Evolutionary conservation across 2,329 filamentous ascomycete species (phyloP), one percentile per base, ranked within the genome.

Genomic region (Fusarium sp.): DNA sequence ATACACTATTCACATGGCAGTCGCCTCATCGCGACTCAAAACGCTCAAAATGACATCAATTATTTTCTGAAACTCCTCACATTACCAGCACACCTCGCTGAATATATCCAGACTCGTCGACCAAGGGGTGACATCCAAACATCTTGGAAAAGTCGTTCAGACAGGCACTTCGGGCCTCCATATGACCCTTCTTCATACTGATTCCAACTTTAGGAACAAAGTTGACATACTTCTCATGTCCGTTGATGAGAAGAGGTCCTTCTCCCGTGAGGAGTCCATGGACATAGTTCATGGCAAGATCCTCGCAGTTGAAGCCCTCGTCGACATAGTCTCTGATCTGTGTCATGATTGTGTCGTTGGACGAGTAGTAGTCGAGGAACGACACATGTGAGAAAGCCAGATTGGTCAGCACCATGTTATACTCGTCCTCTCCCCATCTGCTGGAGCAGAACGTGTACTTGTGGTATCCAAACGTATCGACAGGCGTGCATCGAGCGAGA

Each of bases 221-320:
- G 68, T 81, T 83, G 72, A 79, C 75, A 45, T 80, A 82, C n/a
- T 68, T 75, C 10, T 81, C 73, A 36, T 77, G 76, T 32, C 82
- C 82, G 22, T 70, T 78, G 47, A 83, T 81, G 3, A 82, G 77
- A 22, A 84, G 72, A 0, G 82, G 82, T 0, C 82, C 81, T 18
- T 78, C 72, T 22, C 81, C 77, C 0, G 82, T 83, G 42, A 84
- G 66, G 24, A 79, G 70, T 5, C 80, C 79, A 12, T 78, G 75
- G 34, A 83, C 72, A 42, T 79, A 84, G 74, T 84, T 84, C 58
- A 84, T 66, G 26, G 81, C 83, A 66, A 84, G 79, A 57, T 84
- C 82, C 68, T 84, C 83, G 77, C 83, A 84, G 73, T 84, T 84
- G 76, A 82, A 80, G 48, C 80, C 74, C 24, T 80, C 68, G 30